Conservation (phyloP, 805 yeast species). For the Zygoascus flipseniorum region DNA sequence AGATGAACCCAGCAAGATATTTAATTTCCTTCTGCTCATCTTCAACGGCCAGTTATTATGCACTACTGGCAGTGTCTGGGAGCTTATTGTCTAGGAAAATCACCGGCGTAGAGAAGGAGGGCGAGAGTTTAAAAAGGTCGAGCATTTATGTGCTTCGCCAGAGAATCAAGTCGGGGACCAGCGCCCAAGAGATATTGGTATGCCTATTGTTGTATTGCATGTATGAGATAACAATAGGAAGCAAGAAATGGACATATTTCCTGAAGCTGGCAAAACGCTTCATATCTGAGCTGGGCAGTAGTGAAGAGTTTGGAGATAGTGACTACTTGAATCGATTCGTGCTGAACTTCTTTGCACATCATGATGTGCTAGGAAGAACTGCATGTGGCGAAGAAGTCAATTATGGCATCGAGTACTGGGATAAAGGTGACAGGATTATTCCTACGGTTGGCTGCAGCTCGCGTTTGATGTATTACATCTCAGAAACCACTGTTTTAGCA, state of each 20-base stretch:
- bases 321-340: not conserved
- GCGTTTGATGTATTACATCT: not conserved
- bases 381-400: not conserved
- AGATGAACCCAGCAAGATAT: not conserved
- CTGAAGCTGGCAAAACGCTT: not conserved
- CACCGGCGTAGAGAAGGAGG: not conserved
- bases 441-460: not conserved
- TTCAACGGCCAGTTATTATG: not conserved
- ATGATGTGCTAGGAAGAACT: not conserved
- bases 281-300: not conserved
- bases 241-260: not conserved
- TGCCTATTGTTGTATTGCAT: not conserved
- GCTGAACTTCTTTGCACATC: not conserved
- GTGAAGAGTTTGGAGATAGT: not conserved
- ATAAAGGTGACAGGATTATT: not conserved
- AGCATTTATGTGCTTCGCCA: not conserved
- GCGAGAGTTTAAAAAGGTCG: not conserved
- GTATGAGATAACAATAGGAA: not conserved
- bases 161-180: not conserved
- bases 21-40: not conserved
- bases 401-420: not conserved
- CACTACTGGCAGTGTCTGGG: not conserved
- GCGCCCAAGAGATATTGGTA: not conserved
- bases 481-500: not conserved
- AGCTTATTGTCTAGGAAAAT: not conserved